Evolutionary conservation across 306 rosid species (phyloP).

Genomic region (Vicia faba): DNA sequence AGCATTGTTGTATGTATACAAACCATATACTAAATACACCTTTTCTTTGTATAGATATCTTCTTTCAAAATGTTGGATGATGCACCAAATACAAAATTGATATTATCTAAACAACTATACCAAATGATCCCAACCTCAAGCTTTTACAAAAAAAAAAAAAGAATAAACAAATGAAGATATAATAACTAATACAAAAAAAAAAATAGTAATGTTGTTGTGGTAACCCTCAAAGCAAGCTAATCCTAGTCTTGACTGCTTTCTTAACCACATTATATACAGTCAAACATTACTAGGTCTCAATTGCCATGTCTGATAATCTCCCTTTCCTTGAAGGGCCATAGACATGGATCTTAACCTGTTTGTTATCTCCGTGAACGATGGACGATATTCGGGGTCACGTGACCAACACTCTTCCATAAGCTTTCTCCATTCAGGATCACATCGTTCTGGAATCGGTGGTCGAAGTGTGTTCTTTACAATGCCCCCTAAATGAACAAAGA

Average conservation of each 20-base stretch:
- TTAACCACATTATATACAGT: slow-evolving; percentile 34
- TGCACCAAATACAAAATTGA: slow-evolving; percentile 44
- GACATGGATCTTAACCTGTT: slow-evolving; percentile 62
- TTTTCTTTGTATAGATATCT: slow-evolving; percentile 30
- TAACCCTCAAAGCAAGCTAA: slow-evolving; percentile 34
- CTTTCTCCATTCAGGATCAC: slow-evolving; percentile 69
- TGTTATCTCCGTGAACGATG: slow-evolving; percentile 71
- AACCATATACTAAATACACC: slow-evolving; percentile 26
- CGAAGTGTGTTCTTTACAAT: slow-evolving; percentile 76
- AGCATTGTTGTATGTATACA: slow-evolving; percentile 29
- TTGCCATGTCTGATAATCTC: slow-evolving; percentile 37
- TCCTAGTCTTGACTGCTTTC: slow-evolving; percentile 34
- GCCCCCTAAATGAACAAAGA: slow-evolving; percentile 55
- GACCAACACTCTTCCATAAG: slow-evolving; percentile 87
- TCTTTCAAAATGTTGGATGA: slow-evolving; percentile 27
- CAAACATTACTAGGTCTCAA: slow-evolving; percentile 28
- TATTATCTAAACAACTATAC: slow-evolving; percentile 38
- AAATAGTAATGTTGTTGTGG: slow-evolving; percentile 6
- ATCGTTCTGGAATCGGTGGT: slow-evolving; percentile 58
- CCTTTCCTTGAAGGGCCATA: slow-evolving; percentile 48
- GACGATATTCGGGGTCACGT: slow-evolving; percentile 61
- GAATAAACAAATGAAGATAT: slow-evolving; percentile 56
- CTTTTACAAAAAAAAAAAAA: slow-evolving; percentile 45
- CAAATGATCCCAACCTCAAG: slow-evolving; percentile 37
- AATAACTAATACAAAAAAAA: slow-evolving; percentile 23